Conservation (phyloP, 169 alveolate genomes). For the Cryptosporidium baileyi region DNA sequence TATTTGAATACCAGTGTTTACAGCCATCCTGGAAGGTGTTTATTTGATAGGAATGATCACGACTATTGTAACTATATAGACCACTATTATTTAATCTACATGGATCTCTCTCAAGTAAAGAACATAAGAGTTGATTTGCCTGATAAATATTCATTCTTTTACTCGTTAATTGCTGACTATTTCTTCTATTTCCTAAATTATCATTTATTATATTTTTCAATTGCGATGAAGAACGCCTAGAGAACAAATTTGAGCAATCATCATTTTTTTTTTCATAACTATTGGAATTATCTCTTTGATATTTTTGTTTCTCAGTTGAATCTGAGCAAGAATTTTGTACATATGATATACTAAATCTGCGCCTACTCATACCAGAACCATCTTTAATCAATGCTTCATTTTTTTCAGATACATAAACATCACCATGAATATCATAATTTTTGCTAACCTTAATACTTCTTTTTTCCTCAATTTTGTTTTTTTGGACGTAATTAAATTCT, state of each 20-base stretch:
- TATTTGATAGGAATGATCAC: slow-evolving; percentile 52
- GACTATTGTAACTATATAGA: slow-evolving; percentile 54
- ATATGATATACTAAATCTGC: slow-evolving; percentile 65
- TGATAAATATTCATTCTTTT: slow-evolving; percentile 51
- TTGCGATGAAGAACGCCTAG: neutral
- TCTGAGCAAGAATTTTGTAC: slow-evolving; percentile 9
- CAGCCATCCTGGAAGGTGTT: slow-evolving; percentile 69
- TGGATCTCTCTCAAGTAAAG: slow-evolving; percentile 47
- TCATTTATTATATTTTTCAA: neutral
- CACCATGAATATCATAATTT: neutral
- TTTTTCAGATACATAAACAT: neutral
- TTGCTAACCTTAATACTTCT: neutral
- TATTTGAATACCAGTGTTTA: slow-evolving; percentile 50
- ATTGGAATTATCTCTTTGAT: neutral
- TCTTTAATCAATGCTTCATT: neutral
- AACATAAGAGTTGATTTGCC: slow-evolving; percentile 61
- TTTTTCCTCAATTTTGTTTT: neutral
- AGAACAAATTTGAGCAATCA: neutral
- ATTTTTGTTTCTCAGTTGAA: neutral
- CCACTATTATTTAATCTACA: slow-evolving; percentile 61
- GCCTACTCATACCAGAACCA: slow-evolving; percentile 6
- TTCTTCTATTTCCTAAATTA: neutral
- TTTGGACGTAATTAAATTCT: slow-evolving; percentile 43
- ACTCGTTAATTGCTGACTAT: neutral
- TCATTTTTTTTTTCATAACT: neutral